These are phyloP conservation scores for Raffaelea ambrosiae DNA, from an alignment of 2,329 filamentous ascomycete species.

Conservation along the genomic window DNA sequence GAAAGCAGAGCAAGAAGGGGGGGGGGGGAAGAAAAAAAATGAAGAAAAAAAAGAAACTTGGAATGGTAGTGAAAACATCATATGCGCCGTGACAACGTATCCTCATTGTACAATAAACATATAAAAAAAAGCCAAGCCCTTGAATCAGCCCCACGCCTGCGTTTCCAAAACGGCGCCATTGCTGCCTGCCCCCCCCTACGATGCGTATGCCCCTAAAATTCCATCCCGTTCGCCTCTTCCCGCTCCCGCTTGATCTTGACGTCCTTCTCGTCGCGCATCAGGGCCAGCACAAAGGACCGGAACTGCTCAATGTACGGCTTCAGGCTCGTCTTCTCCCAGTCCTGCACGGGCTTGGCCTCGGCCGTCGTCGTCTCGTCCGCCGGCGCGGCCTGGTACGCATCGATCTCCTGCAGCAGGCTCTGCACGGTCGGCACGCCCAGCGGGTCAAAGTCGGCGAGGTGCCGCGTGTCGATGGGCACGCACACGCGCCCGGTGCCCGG, in stretches of 20 bases:
- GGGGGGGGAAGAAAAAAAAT: no score
- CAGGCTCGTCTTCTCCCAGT: slow-evolving; percentile 96
- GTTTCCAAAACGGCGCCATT: background rate
- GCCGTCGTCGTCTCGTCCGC: slow-evolving; percentile 6
- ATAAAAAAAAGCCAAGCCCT: background rate
- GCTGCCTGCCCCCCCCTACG: background rate
- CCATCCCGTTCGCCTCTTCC: slow-evolving; percentile 40
- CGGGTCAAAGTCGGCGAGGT: slow-evolving; percentile 77
- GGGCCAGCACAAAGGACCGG: slow-evolving; percentile 63
- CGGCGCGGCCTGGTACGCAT: slow-evolving; percentile 51
- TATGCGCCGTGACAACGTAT: no score
- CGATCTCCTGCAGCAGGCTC: slow-evolving; percentile 73
- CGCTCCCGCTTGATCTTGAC: slow-evolving; percentile 46
- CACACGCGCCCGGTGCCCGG: slow-evolving; percentile 90
- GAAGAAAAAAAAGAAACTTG: background rate
- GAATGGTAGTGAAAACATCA: no score
- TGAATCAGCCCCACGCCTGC: no score
- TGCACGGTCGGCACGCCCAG: slow-evolving; percentile 83
- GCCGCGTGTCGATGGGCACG: slow-evolving; percentile 77
- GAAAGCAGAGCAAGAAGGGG: no score
- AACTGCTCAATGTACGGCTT: slow-evolving; percentile 92
- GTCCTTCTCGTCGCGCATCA: slow-evolving; percentile 69
- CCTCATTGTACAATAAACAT: background rate
- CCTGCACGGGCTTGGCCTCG: slow-evolving; percentile 43
- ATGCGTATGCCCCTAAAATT: slow-evolving; percentile 44